Conservation (phyloP, 164 flowering plant species). For the Vitis rotundifolia region DNA sequence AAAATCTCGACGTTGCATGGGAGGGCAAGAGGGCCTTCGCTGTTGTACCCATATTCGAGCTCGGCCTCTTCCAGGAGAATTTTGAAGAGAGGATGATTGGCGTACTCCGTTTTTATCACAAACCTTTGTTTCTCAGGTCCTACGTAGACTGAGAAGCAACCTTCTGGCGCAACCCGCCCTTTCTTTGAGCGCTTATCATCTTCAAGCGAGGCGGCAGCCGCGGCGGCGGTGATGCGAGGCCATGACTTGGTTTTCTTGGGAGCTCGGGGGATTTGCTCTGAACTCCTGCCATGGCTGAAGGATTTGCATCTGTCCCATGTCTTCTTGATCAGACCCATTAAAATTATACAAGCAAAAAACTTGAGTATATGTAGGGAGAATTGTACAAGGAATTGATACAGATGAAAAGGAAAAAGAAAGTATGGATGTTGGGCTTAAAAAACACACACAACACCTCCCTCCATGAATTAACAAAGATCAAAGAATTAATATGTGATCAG, state of each 20-base stretch:
- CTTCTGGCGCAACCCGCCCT: constrained; percentile 37
- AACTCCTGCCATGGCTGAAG: constrained; percentile 19
- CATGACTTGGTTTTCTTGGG: constrained; percentile 54
- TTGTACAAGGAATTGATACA: no score
- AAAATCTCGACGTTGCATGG: constrained; percentile 60
- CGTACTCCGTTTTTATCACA: constrained; percentile 45
- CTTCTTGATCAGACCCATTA: constrained; percentile 42
- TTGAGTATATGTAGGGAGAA: no score
- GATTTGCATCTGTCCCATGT: constrained; percentile 66
- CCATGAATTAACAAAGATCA: no score
- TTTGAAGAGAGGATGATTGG: constrained; percentile 63
- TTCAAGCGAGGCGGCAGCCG: background rate
- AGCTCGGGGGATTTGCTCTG: background rate
- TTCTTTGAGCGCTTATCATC: background rate
- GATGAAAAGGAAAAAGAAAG: background rate
- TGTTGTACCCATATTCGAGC: background rate
- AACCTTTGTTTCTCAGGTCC: constrained; percentile 53
- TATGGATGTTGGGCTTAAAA: background rate
- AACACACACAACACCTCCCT: background rate
- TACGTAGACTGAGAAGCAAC: constrained; percentile 63
- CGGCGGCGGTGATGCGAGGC: constrained; percentile 16
- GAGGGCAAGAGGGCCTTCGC: constrained; percentile 50
- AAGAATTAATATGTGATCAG: no score
- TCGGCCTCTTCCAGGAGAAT: constrained; percentile 62
- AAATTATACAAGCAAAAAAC: no score